Conservation (phyloP, 202 grass and related monocot genomes). For the Schoenoplectus triqueter region DNA sequence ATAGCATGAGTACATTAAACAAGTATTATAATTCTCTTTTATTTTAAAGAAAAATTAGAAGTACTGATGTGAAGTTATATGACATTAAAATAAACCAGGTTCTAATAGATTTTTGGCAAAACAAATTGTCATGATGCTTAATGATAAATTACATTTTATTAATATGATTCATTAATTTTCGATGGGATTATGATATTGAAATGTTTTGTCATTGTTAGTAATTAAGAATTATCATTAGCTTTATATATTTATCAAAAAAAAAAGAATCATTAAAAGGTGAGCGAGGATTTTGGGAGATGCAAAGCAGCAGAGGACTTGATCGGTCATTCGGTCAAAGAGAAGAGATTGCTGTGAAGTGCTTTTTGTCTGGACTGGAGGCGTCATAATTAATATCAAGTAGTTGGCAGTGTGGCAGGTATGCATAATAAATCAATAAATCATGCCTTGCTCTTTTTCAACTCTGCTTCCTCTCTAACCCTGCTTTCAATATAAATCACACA, state of each 20-base stretch:
- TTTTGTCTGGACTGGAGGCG: background rate
- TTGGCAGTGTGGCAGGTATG: background rate
- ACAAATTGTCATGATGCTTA: too few relatives aligned
- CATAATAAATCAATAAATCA: background rate
- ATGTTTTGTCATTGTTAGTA: too few relatives aligned
- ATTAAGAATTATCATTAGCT: too few relatives aligned
- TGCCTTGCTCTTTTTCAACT: background rate
- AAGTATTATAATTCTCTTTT: background rate
- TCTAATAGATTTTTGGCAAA: too few relatives aligned
- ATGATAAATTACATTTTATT: too few relatives aligned
- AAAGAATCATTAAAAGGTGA: background rate
- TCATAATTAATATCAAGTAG: background rate
- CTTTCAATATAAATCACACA: slow-evolving; percentile 3
- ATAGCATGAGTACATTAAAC: background rate
- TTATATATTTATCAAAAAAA: too few relatives aligned
- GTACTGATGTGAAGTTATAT: too few relatives aligned
- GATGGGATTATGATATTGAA: too few relatives aligned
- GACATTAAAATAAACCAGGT: too few relatives aligned
- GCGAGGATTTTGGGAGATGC: background rate
- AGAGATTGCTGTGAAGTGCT: background rate
- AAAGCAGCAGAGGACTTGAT: background rate
- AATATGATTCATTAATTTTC: too few relatives aligned
- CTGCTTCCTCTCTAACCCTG: background rate
- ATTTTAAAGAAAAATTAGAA: too few relatives aligned
- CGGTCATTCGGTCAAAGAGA: background rate